Conservation (phyloP, 2,329 filamentous ascomycete species). For the Fusarium coffeatum region DNA sequence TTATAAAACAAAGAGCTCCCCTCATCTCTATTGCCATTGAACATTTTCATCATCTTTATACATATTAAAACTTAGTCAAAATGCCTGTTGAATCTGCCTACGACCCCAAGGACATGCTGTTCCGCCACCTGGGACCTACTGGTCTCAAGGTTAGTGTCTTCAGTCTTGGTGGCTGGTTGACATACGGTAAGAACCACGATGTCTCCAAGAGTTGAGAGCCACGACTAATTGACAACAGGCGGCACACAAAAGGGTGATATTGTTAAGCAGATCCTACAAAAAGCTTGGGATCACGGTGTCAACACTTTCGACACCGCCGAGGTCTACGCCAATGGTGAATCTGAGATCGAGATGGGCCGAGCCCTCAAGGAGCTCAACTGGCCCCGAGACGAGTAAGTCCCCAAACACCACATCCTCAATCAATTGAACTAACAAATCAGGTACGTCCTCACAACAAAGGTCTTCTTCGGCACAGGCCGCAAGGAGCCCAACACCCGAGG, state of each 20-base stretch:
- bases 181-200: slow-evolving; percentile 27
- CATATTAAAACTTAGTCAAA: not conserved
- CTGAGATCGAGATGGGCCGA: slow-evolving; percentile 71
- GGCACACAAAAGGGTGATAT: slow-evolving; percentile 70
- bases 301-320: slow-evolving; percentile 73
- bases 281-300: slow-evolving; percentile 68
- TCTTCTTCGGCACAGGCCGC: slow-evolving; percentile 48
- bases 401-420: rapidly evolving
- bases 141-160: slow-evolving; percentile 46
- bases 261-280: slow-evolving; percentile 68
- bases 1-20: slow-evolving; percentile 3
- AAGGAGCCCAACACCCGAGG: slow-evolving; percentile 67
- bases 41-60: not conserved
- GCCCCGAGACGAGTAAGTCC: slow-evolving; percentile 63
- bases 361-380: slow-evolving; percentile 68
- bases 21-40: not conserved
- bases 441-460: slow-evolving; percentile 63
- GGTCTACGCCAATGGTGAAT: slow-evolving; percentile 68
- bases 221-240: slow-evolving; percentile 39
- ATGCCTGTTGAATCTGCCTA: slow-evolving; percentile 41
- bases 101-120: slow-evolving; percentile 47
- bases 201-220: too few relatives aligned
- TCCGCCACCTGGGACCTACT: slow-evolving; percentile 44
- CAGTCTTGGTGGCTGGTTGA: slow-evolving; percentile 45
- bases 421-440: not conserved